A percentile compares a stretch with the other conserved stretches of the same genome.
phyloP scores from a whole-genome alignment of 2,329 filamentous ascomycete genomes.

The Ceratocystis albifundus region DNA sequence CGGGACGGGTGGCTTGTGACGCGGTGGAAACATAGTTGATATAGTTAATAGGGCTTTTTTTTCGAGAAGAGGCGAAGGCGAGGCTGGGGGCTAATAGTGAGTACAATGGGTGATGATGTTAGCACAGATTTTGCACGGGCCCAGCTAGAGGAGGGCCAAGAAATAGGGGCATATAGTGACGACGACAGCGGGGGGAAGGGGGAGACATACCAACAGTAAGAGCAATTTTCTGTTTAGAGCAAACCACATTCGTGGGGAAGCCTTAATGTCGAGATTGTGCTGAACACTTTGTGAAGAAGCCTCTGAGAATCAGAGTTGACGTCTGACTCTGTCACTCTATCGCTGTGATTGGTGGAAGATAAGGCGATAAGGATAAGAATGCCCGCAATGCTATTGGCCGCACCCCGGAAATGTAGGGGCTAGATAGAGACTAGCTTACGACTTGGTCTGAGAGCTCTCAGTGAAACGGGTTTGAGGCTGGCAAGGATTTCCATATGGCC shows the following conservation, averaged over 20 bases:
- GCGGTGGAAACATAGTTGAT: conserved; percentile 14
- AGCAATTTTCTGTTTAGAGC: too few species aligned
- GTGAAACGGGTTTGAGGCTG: background rate
- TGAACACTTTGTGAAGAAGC: too few species aligned
- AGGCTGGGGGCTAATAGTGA: background rate
- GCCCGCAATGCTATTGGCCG: too few species aligned
- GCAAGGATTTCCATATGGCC: background rate
- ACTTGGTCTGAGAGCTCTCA: background rate
- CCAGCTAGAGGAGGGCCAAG: too few species aligned
- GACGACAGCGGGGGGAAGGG: too few species aligned
- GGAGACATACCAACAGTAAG: too few species aligned
- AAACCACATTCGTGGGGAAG: too few species aligned
- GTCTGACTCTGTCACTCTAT: too few species aligned
- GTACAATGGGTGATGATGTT: background rate
- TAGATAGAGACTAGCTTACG: background rate
- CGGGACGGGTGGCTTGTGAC: conserved; percentile 34
- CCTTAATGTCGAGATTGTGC: too few species aligned
- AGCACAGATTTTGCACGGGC: background rate
- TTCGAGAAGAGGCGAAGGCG: background rate
- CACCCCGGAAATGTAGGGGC: too few species aligned
- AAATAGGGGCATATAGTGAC: too few species aligned
- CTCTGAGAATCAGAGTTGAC: too few species aligned
- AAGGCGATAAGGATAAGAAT: conserved; percentile 9
- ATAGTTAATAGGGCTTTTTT: background rate
- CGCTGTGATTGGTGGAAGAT: background rate